Evolutionary conservation across 2,329 filamentous ascomycete species (phyloP).

Genomic region (Aspergillus sp.): DNA sequence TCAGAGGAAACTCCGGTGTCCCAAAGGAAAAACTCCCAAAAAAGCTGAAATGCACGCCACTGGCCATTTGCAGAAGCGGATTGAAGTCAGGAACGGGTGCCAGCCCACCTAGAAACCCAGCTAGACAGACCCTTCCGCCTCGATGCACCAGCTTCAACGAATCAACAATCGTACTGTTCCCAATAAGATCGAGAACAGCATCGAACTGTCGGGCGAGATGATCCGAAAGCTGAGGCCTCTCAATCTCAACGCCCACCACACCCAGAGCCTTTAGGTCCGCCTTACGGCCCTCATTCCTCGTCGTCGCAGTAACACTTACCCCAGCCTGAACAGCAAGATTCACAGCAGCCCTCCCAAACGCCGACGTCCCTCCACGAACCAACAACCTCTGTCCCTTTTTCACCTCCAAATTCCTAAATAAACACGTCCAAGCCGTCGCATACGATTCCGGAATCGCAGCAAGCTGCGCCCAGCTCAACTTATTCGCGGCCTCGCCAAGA

Average conservation of each 20-base stretch:
- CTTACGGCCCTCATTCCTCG: conserved; percentile 32
- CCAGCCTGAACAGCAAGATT: conserved; percentile 39
- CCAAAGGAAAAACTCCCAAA: conserved; percentile 31
- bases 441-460: conserved; percentile 45
- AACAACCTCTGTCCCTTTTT: conserved; percentile 35
- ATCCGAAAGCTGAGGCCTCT: conserved; percentile 13
- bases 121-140: conserved; percentile 39
- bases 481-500: conserved; percentile 14
- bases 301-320: conserved; percentile 42
- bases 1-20: conserved; percentile 30
- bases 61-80: conserved; percentile 46
- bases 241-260: conserved; percentile 25
- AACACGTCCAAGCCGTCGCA: conserved; percentile 40
- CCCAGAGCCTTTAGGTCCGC: conserved; percentile 30
- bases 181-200: conserved; percentile 41
- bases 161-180: conserved; percentile 42
- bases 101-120: conserved; percentile 45
- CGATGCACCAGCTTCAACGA: conserved; percentile 35
- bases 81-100: conserved; percentile 43
- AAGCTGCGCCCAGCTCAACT: conserved; percentile 37
- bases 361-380: conserved; percentile 44
- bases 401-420: conserved; percentile 40
- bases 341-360: conserved; percentile 43
- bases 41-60: conserved; percentile 48
- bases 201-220: conserved; percentile 29